Conservation (phyloP, 805 yeast species). For the Wickerhamia fluorescens region DNA sequence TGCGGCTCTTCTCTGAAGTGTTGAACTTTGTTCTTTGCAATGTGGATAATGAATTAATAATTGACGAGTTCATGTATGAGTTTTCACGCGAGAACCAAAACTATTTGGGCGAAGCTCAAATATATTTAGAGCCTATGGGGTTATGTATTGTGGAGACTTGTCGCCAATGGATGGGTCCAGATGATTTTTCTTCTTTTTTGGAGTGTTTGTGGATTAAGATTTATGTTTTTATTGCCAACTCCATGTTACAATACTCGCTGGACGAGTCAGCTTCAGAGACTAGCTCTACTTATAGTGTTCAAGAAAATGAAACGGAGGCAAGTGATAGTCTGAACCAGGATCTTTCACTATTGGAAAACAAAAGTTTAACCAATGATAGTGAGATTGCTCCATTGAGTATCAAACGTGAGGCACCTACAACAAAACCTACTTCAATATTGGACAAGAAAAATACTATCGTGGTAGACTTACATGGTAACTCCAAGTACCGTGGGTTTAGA, state of each 20-base stretch:
- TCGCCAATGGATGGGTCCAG: slow-evolving; percentile 29
- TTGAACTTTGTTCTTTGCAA: slow-evolving; percentile 25
- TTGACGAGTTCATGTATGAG: slow-evolving; percentile 27
- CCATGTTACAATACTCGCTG: slow-evolving; percentile 21
- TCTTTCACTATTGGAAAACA: too few species aligned
- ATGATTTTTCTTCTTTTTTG: slow-evolving; percentile 21
- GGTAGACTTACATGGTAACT: too few species aligned
- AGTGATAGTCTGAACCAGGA: not conserved
- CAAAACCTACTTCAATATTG: slow-evolving; percentile 1
- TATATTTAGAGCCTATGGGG: slow-evolving; percentile 39
- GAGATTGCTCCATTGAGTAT: slow-evolving; percentile 24
- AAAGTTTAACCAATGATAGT: too few species aligned
- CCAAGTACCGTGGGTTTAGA: slow-evolving; percentile 38
- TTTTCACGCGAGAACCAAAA: slow-evolving; percentile 25
- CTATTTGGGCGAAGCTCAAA: slow-evolving; percentile 16
- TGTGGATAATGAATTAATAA: slow-evolving; percentile 17
- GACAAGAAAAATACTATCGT: slow-evolving; percentile 7
- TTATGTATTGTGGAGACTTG: slow-evolving; percentile 30
- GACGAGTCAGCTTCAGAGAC: slow-evolving; percentile 14
- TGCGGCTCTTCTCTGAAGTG: slow-evolving; percentile 30
- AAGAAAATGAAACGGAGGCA: too few species aligned
- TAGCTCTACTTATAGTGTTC: slow-evolving; percentile 14
- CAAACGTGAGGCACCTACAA: too few species aligned
- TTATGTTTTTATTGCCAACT: slow-evolving; percentile 34
- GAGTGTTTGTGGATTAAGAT: slow-evolving; percentile 35